Percentiles rank a stretch among this genome's conserved stretches.
Evolutionary conservation across 345 rosid species (phyloP).

Genomic region (Heritiera littoralis): DNA sequence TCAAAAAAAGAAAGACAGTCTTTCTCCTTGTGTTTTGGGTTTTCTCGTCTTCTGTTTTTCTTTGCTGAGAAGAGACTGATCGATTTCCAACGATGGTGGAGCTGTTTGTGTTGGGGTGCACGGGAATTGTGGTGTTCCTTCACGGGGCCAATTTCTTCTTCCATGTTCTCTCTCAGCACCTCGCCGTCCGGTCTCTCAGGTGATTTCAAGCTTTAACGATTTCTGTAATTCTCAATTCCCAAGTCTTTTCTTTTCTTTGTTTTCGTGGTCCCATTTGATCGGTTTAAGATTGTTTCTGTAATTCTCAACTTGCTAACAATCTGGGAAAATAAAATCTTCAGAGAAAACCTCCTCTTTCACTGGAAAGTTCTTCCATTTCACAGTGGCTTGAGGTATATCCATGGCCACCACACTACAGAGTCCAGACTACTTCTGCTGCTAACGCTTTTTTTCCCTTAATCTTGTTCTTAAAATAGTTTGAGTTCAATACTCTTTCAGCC

Average conservation of each 20-base stretch:
- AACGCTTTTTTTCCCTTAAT: neutral
- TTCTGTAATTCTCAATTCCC: neutral
- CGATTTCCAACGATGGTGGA: slow-evolving; percentile 41
- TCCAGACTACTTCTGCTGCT: neutral
- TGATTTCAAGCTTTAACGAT: neutral
- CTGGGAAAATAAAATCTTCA: neutral
- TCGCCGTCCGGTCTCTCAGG: slow-evolving; percentile 59
- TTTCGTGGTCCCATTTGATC: neutral
- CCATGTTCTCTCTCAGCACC: slow-evolving; percentile 51
- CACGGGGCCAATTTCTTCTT: slow-evolving; percentile 69
- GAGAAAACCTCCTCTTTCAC: neutral
- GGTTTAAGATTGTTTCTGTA: neutral
- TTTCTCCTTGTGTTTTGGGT: neutral
- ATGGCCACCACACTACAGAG: neutral
- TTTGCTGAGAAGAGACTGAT: neutral
- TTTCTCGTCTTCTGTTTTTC: neutral
- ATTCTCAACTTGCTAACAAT: neutral
- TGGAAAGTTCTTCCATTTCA: too few relatives aligned
- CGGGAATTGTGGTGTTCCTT: slow-evolving; percentile 60
- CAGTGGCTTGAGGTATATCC: neutral
- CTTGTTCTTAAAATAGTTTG: neutral
- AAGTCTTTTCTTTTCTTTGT: neutral
- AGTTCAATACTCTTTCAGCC: neutral
- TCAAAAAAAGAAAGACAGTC: neutral
- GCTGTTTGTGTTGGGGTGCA: slow-evolving; percentile 52